Conservation (phyloP, 148 eudicot species). For the Chenopodium suecicum region DNA sequence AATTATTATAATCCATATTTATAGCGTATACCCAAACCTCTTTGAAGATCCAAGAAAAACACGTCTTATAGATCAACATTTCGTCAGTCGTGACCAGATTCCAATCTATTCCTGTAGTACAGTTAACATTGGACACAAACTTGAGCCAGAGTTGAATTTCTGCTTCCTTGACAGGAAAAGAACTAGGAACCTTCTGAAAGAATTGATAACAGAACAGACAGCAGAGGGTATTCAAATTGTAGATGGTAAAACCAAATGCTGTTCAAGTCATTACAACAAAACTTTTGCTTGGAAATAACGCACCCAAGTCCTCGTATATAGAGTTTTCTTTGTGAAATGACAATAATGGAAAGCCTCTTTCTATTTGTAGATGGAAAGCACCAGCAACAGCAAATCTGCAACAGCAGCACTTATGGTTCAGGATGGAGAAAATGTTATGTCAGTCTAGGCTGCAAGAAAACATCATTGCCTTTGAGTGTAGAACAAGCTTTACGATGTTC, state of each 20-base stretch:
- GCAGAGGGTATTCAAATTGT: neutral
- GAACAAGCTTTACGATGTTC: constrained; percentile 9
- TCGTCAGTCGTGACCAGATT: too few species aligned
- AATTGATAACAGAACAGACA: neutral
- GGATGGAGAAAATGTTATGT: constrained; percentile 11
- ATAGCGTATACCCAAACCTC: too few species aligned
- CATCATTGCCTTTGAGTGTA: constrained; percentile 5
- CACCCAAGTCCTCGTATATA: constrained; percentile 10
- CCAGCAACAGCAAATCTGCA: constrained; percentile 15
- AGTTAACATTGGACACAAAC: neutral
- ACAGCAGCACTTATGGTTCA: constrained; percentile 5
- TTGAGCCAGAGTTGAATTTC: neutral
- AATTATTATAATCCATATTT: too few species aligned
- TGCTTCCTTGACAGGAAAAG: neutral
- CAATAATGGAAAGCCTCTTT: constrained; percentile 16
- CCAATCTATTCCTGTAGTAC: neutral
- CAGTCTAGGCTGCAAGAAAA: constrained; percentile 17
- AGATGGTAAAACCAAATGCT: constrained; percentile 5
- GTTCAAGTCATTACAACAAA: constrained; percentile 19
- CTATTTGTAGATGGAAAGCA: constrained; percentile 14
- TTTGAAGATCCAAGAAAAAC: too few species aligned
- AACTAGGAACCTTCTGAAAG: neutral
- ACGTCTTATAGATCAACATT: too few species aligned
- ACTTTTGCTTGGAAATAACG: constrained; percentile 10
- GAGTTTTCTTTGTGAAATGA: neutral